Percentiles rank a stretch among this genome's conserved stretches.
phyloP scores from a whole-genome alignment of 148 eudicot genomes.

The Chenopodium berlandieri region DNA sequence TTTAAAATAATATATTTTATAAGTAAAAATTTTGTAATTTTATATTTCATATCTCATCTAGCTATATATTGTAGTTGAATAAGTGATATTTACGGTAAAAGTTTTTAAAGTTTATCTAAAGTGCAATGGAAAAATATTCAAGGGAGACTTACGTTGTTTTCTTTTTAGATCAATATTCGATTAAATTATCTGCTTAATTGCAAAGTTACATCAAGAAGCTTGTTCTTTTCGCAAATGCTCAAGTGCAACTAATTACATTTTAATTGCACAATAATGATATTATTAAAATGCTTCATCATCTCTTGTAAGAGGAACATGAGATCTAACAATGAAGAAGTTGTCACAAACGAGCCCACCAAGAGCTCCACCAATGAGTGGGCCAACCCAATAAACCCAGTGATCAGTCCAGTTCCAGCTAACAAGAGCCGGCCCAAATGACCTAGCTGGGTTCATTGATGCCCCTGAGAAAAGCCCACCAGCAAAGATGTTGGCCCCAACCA shows the following conservation, averaged over 20 bases:
- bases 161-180: neutral
- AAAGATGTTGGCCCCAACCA: conserved; percentile 83
- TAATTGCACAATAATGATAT: neutral
- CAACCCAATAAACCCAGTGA: conserved; percentile 95
- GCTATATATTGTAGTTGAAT: no score
- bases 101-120: no score
- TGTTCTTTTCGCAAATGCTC: neutral
- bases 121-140: no score
- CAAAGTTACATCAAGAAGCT: neutral
- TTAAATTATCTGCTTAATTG: neutral
- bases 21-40: no score
- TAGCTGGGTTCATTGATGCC: conserved; percentile 97
- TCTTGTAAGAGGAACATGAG: conserved; percentile 56
- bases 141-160: no score
- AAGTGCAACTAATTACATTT: neutral
- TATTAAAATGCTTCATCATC: conserved; percentile 48
- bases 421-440: conserved; percentile 90
- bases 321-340: conserved; percentile 65
- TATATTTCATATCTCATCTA: no score
- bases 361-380: conserved; percentile 86
- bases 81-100: no score
- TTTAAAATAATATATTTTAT: no score
- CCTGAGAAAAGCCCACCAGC: conserved; percentile 86
- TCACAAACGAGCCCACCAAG: conserved; percentile 79
- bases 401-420: conserved; percentile 76